Evolutionary conservation across 805 yeast species (phyloP).

Genomic region (Spathaspora boniae): DNA sequence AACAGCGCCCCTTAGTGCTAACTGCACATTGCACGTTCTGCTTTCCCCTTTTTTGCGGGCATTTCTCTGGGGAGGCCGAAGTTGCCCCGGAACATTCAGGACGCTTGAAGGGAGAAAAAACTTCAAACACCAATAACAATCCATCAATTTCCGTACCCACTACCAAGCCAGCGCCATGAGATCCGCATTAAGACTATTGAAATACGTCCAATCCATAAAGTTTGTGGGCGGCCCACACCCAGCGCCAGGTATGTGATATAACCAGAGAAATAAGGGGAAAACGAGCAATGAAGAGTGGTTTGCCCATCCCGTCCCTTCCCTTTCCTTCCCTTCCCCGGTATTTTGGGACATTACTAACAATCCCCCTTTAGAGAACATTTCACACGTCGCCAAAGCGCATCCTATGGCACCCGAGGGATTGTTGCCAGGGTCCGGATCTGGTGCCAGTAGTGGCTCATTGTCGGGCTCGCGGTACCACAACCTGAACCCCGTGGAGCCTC

Average conservation of each 20-base stretch:
- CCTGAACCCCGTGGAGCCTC: constrained; percentile 37
- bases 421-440: constrained; percentile 28
- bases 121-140: no score
- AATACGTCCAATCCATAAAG: constrained; percentile 70
- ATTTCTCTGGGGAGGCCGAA: no score
- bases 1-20: background rate
- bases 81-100: no score
- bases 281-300: no score
- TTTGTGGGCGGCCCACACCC: constrained; percentile 82
- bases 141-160: no score
- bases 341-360: no score
- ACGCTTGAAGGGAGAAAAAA: no score
- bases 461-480: constrained; percentile 13
- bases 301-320: no score
- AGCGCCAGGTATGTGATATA: constrained; percentile 39
- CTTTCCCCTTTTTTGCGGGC: background rate
- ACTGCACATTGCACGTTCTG: background rate
- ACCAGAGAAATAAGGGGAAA: no score
- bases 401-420: constrained; percentile 44
- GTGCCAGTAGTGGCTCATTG: constrained; percentile 8
- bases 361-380: constrained; percentile 5
- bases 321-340: no score
- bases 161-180: constrained; percentile 35
- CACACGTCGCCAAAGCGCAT: constrained; percentile 24
- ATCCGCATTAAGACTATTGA: constrained; percentile 27